These are phyloP conservation scores for Sporothrix brasiliensis DNA, from an alignment of 2,329 filamentous ascomycete species.

Conservation along the genomic window DNA sequence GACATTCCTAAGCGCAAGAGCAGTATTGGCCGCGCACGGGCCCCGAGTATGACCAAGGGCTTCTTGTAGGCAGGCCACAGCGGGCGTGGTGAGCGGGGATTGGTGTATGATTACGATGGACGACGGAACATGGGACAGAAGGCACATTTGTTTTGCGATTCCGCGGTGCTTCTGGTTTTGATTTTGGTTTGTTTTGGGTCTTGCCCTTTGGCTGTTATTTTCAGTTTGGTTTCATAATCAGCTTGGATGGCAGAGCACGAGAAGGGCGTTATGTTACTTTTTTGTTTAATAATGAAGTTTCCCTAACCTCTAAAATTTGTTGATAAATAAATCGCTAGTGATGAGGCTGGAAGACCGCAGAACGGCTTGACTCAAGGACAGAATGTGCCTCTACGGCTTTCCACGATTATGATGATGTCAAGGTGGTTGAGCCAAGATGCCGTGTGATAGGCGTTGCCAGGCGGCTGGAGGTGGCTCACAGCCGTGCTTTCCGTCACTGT, in stretches of 20 bases:
- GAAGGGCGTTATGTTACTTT: slow-evolving; percentile 17
- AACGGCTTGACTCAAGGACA: not conserved
- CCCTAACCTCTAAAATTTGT: too few relatives aligned
- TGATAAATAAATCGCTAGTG: too few relatives aligned
- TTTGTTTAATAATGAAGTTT: slow-evolving; percentile 28
- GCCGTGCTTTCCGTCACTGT: too few relatives aligned
- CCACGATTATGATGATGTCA: too few relatives aligned
- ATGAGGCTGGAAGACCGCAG: not conserved
- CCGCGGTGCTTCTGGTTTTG: not conserved
- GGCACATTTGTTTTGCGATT: slow-evolving; percentile 5
- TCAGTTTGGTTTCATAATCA: slow-evolving; percentile 12
- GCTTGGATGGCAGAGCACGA: slow-evolving; percentile 24
- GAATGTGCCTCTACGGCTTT: not conserved
- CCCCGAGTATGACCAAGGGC: slow-evolving; percentile 74
- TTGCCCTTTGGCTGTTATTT: too few relatives aligned
- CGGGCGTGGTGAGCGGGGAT: not conserved
- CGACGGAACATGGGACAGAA: slow-evolving; percentile 10
- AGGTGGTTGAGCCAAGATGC: too few relatives aligned
- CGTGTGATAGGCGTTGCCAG: too few relatives aligned
- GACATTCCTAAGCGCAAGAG: slow-evolving; percentile 66
- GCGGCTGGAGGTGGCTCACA: too few relatives aligned
- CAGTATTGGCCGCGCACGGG: slow-evolving; percentile 62
- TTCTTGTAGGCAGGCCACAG: slow-evolving; percentile 58
- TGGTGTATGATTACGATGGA: slow-evolving; percentile 4
- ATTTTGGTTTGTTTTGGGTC: not conserved